Conservation (phyloP, 208 protist genomes). For the Acanthamoeba royreba region DNA sequence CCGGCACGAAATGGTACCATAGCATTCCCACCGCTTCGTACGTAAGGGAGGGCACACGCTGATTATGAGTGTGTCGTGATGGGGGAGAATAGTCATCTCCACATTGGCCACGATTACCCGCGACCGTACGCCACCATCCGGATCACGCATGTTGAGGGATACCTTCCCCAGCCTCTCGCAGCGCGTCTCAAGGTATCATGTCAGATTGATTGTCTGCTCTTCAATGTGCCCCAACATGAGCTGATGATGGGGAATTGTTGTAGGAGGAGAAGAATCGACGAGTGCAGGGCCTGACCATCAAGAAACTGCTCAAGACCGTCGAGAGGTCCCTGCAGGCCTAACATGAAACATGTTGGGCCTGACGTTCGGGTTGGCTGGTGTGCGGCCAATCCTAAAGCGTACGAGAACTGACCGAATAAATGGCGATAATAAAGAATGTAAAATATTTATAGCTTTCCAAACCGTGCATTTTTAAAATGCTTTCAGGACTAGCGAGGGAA, state of each 20-base stretch:
- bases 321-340: not conserved
- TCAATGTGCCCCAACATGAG: not conserved
- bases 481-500: no score
- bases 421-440: no score
- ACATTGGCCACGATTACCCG: not conserved
- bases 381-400: no score
- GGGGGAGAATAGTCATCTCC: not conserved
- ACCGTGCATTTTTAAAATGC: no score
- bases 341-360: no score
- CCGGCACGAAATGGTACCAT: not conserved
- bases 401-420: no score
- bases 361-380: no score
- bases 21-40: no score
- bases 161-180: not conserved
- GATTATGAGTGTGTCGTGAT: no score
- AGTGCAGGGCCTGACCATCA: not conserved
- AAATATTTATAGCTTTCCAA: no score
- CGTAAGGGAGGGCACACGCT: no score
- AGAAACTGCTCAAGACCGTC: not conserved
- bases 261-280: conserved; percentile 9
- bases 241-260: not conserved
- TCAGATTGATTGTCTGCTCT: not conserved
- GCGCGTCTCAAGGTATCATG: not conserved
- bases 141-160: not conserved
- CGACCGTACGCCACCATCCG: not conserved